phyloP scores from a whole-genome alignment of 192 early-diverging fungal genomes.

The Backusella psychrophila region DNA sequence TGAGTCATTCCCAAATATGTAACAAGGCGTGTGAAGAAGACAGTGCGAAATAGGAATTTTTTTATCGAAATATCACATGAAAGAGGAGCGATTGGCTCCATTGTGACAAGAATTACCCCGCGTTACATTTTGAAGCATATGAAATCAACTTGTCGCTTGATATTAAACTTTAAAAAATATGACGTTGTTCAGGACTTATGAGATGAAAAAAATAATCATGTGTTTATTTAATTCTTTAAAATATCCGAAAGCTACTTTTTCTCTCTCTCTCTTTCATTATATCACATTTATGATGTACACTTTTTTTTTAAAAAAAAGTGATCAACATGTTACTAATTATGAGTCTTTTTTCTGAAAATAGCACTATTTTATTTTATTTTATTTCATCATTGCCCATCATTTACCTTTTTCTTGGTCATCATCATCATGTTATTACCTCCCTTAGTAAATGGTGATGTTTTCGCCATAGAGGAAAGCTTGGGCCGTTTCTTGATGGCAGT shows the following conservation, averaged over 20 bases:
- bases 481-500: slow-evolving; percentile 7
- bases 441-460: background rate
- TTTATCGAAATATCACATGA: background rate
- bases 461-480: slow-evolving; percentile 24
- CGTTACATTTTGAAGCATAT: background rate
- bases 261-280: too few species aligned
- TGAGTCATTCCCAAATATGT: background rate
- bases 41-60: background rate
- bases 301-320: background rate
- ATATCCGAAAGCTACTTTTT: background rate
- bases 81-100: background rate
- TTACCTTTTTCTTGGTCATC: background rate
- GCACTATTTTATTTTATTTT: too few species aligned
- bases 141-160: background rate
- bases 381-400: background rate
- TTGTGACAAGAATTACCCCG: background rate
- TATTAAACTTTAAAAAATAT: background rate
- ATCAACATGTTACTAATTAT: background rate
- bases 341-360: too few species aligned
- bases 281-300: too few species aligned
- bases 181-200: background rate
- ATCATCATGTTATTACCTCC: background rate
- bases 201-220: background rate
- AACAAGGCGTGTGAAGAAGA: background rate
- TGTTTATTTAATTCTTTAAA: background rate